A percentile compares a stretch with the other conserved stretches of the same genome.
These are phyloP conservation scores for Boletus sp. DNA, from an alignment of 768 basidiomycete species.

Conservation along the genomic window DNA sequence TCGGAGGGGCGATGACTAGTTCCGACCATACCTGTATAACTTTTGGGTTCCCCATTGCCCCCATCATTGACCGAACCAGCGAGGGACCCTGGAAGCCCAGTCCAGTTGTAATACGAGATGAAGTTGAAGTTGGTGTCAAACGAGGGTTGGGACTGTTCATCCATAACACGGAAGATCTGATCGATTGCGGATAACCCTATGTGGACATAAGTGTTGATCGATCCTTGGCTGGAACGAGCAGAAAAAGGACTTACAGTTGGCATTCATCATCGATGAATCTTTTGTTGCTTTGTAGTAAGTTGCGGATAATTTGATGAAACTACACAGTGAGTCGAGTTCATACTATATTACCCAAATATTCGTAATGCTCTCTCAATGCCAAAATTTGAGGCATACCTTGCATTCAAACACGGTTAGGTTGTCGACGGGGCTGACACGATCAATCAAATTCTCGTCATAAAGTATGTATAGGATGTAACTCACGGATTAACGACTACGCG, in stretches of 20 bases:
- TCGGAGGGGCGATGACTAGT: conserved; percentile 78
- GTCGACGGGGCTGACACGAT: conserved; percentile 52
- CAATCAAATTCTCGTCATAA: neutral
- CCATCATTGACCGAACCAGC: conserved; percentile 60
- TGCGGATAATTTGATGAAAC: conserved; percentile 74
- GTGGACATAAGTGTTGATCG: neutral
- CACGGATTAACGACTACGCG: conserved; percentile 73
- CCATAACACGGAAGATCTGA: conserved; percentile 72
- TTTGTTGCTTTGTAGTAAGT: conserved; percentile 70
- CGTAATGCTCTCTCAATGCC: neutral
- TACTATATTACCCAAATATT: conserved; percentile 41
- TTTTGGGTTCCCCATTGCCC: conserved; percentile 76
- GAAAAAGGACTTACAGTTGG: conserved; percentile 47
- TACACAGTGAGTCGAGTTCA: conserved; percentile 75
- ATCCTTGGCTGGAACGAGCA: neutral
- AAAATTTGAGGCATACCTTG: conserved; percentile 47
- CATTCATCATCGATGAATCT: conserved; percentile 69
- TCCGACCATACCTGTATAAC: conserved; percentile 68
- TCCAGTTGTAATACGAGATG: conserved; percentile 81
- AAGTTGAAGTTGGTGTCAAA: conserved; percentile 72
- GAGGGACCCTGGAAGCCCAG: conserved; percentile 57
- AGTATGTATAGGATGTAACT: conserved; percentile 24
- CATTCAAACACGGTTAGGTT: conserved; percentile 76
- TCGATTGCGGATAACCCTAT: conserved; percentile 64
- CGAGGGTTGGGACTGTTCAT: conserved; percentile 69